Evolutionary conservation across 805 yeast genomes (phyloP).

Genomic region (Ogataea kodamae): DNA sequence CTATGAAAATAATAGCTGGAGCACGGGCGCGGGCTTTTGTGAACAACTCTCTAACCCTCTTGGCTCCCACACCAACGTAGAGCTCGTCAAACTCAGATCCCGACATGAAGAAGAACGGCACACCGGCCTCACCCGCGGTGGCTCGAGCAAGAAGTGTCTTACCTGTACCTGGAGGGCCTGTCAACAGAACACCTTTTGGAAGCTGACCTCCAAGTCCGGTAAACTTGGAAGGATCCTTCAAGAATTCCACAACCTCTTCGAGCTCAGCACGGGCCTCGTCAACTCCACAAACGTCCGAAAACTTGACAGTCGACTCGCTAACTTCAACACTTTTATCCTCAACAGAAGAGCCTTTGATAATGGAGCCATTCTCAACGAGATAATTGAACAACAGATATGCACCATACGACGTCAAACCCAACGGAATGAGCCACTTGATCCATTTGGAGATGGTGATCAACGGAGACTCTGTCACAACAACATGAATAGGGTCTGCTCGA

Average conservation of each 20-base stretch:
- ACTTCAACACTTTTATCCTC: constrained; percentile 25
- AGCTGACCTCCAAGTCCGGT: constrained; percentile 96
- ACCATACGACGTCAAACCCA: constrained; percentile 77
- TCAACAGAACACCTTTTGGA: constrained; percentile 93
- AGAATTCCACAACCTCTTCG: constrained; percentile 96
- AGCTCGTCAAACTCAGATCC: constrained; percentile 98
- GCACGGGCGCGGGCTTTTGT: constrained; percentile 90
- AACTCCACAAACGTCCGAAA: constrained; percentile 93
- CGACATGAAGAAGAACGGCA: constrained; percentile 96
- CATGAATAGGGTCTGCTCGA: constrained; percentile 84
- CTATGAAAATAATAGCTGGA: constrained; percentile 96
- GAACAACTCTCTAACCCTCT: constrained; percentile 91
- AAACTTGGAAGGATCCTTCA: constrained; percentile 93
- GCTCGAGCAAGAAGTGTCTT: constrained; percentile 95
- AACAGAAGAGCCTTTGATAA: constrained; percentile 32
- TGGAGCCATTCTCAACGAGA: constrained; percentile 77
- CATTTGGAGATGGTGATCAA: constrained; percentile 76
- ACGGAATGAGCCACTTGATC: constrained; percentile 83
- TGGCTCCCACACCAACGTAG: constrained; percentile 99
- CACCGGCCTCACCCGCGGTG: constrained; percentile 99
- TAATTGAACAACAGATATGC: constrained; percentile 75
- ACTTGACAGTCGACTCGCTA: constrained; percentile 56
- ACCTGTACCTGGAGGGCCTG: constrained; percentile 99
- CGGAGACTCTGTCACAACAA: constrained; percentile 84
- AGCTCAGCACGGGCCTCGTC: constrained; percentile 98